Percentiles rank a stretch among this genome's conserved stretches.
Evolutionary conservation across 2,329 filamentous ascomycete species (phyloP).

Genomic region (Ceratocystis harringtonii): DNA sequence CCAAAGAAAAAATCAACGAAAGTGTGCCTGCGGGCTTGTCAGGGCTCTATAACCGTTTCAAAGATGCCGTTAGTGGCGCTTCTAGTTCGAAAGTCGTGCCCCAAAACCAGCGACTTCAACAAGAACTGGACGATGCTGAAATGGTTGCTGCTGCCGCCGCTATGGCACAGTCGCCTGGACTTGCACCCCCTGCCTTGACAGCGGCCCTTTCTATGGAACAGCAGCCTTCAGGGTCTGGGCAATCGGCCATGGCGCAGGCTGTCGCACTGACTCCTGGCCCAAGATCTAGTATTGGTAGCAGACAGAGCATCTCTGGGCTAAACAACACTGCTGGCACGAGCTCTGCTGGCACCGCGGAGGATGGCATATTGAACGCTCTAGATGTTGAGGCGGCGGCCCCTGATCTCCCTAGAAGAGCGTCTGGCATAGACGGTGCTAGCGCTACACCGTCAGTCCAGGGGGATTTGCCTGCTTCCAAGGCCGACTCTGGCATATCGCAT

Average conservation of each 20-base stretch:
- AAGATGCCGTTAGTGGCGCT: constrained; percentile 60
- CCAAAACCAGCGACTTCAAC: constrained; percentile 22
- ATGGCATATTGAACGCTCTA: background rate
- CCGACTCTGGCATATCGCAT: background rate
- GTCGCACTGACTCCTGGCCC: constrained; percentile 8
- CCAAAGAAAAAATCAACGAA: constrained; percentile 59
- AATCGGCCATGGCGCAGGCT: constrained; percentile 12
- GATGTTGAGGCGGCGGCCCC: background rate
- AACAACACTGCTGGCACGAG: background rate
- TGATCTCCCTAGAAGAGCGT: background rate
- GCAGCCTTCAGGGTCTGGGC: constrained; percentile 21
- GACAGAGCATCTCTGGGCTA: constrained; percentile 8
- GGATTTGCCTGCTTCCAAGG: background rate
- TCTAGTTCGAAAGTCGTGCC: constrained; percentile 11
- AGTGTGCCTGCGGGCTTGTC: constrained; percentile 73
- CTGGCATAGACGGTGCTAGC: background rate
- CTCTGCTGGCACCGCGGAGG: background rate
- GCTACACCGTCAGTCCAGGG: background rate
- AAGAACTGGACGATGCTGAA: constrained; percentile 30
- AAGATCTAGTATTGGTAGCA: constrained; percentile 13
- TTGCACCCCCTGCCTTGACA: constrained; percentile 22
- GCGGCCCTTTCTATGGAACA: constrained; percentile 25
- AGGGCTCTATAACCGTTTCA: constrained; percentile 73
- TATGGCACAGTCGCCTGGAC: constrained; percentile 23
- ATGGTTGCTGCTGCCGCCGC: constrained; percentile 21